These are phyloP conservation scores for Vitis rotundifolia DNA, from an alignment of 164 flowering plant genomes.

Conservation along the genomic window DNA sequence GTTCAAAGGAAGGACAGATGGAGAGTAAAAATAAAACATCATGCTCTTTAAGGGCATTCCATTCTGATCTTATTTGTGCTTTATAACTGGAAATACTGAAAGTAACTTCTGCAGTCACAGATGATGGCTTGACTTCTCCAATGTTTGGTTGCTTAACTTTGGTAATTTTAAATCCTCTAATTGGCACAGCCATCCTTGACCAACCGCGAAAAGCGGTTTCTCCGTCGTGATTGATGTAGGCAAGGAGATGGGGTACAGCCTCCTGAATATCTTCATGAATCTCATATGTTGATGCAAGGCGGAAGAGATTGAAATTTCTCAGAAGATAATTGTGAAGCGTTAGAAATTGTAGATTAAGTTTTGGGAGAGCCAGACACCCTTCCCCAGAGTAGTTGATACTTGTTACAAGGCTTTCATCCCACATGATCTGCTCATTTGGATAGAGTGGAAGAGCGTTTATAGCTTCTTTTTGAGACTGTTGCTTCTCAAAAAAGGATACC, in stretches of 20 bases:
- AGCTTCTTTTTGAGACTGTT: constrained; percentile 94
- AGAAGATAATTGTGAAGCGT: constrained; percentile 97
- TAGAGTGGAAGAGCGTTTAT: constrained; percentile 97
- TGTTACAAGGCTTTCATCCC: constrained; percentile 99
- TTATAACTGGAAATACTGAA: constrained; percentile 85
- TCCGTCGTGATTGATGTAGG: constrained; percentile 91
- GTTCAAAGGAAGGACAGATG: constrained; percentile 90
- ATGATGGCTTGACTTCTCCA: constrained; percentile 96
- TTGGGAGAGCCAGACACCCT: constrained; percentile 99
- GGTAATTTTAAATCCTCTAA: constrained; percentile 71
- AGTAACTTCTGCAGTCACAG: constrained; percentile 89
- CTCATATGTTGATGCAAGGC: constrained; percentile 98
- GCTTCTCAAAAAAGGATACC: constrained; percentile 87
- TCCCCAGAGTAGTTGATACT: constrained; percentile 99
- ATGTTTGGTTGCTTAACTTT: constrained; percentile 97
- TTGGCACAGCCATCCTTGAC: constrained; percentile 99
- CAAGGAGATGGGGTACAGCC: constrained; percentile 94
- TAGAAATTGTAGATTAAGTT: constrained; percentile 88
- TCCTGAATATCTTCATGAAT: constrained; percentile 99
- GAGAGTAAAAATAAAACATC: constrained; percentile 95
- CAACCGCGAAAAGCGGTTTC: constrained; percentile 98
- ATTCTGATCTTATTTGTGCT: constrained; percentile 86
- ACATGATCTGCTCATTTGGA: constrained; percentile 97
- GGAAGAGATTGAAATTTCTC: constrained; percentile 94
- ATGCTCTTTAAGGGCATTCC: constrained; percentile 97